Percentiles rank a stretch among this genome's conserved stretches.
phyloP scores from a whole-genome alignment of 2,329 filamentous ascomycete species.

The Aspergillus japonicus region DNA sequence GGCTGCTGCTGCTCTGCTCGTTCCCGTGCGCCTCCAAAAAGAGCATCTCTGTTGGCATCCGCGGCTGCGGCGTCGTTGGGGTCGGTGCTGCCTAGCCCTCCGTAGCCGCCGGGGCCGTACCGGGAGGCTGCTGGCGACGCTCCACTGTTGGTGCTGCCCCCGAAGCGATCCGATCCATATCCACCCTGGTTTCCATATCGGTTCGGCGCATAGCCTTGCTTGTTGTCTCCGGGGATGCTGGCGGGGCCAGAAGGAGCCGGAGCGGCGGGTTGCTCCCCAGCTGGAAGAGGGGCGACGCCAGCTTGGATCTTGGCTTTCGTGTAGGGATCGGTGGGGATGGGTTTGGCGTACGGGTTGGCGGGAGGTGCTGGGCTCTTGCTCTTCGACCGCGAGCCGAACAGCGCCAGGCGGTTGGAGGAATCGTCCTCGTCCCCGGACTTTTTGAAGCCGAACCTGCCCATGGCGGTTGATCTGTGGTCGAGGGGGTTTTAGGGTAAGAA shows the following conservation, averaged over 20 bases:
- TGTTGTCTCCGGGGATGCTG: constrained; percentile 36
- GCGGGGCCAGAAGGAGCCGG: constrained; percentile 25
- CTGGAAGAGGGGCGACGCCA: constrained; percentile 39
- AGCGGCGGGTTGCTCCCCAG: constrained; percentile 30
- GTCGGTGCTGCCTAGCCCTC: constrained; percentile 53
- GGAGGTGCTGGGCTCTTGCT: constrained; percentile 53
- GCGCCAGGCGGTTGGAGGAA: constrained; percentile 53
- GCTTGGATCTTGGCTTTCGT: constrained; percentile 49
- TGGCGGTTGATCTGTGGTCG: constrained; percentile 16
- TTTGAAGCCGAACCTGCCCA: constrained; percentile 46
- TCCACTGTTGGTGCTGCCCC: constrained; percentile 39
- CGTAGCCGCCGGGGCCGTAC: constrained; percentile 53
- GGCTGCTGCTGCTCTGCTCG: constrained; percentile 46
- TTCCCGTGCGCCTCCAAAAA: constrained; percentile 58
- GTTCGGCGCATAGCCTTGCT: constrained; percentile 49
- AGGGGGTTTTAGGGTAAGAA: background rate
- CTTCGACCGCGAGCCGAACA: constrained; percentile 59
- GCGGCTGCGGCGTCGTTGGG: constrained; percentile 51
- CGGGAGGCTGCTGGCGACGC: constrained; percentile 45
- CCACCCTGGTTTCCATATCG: constrained; percentile 54
- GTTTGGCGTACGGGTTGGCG: constrained; percentile 58
- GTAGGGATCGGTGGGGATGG: constrained; percentile 55
- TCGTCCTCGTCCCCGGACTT: constrained; percentile 55
- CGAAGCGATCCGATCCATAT: constrained; percentile 55
- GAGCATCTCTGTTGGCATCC: constrained; percentile 56